Conservation (phyloP, 2,329 filamentous ascomycete species). For the Fusarium metavorans region DNA sequence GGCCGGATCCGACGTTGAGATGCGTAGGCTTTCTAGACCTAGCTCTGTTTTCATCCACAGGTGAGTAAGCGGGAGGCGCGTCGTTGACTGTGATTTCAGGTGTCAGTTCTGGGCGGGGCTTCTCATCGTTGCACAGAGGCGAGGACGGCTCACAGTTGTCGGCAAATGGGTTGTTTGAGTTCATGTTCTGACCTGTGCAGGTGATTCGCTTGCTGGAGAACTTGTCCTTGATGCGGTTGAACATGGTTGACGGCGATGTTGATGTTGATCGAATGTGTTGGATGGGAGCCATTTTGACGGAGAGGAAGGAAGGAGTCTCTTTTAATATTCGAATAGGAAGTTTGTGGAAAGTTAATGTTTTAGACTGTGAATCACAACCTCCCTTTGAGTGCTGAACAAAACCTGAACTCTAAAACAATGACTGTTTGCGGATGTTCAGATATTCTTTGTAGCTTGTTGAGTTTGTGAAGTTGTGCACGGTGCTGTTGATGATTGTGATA, state of each 20-base stretch:
- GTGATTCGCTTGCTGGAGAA: slow-evolving; percentile 42
- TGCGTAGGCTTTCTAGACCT: neutral
- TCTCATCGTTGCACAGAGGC: neutral
- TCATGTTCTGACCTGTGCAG: slow-evolving; percentile 5
- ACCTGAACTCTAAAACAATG: neutral
- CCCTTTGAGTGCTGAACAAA: neutral
- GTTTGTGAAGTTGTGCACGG: neutral
- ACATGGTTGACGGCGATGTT: slow-evolving; percentile 22
- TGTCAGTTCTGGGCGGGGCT: neutral
- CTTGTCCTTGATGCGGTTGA: slow-evolving; percentile 49
- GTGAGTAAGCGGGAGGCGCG: slow-evolving; percentile 52
- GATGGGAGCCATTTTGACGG: neutral
- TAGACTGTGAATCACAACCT: neutral
- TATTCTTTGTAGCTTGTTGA: slow-evolving; percentile 3
- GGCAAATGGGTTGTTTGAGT: slow-evolving; percentile 12
- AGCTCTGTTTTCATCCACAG: slow-evolving; percentile 7
- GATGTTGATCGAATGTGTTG: slow-evolving; percentile 7
- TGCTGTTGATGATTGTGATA: neutral
- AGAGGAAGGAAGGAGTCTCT: neutral
- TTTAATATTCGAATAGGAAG: neutral
- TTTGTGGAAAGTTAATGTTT: neutral
- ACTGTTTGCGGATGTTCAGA: neutral
- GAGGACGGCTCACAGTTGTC: slow-evolving; percentile 5
- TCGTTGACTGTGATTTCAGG: slow-evolving; percentile 37
- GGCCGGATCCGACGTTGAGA: slow-evolving; percentile 22